phyloP scores from a whole-genome alignment of 164 flowering plant species.

The Santalum album region DNA sequence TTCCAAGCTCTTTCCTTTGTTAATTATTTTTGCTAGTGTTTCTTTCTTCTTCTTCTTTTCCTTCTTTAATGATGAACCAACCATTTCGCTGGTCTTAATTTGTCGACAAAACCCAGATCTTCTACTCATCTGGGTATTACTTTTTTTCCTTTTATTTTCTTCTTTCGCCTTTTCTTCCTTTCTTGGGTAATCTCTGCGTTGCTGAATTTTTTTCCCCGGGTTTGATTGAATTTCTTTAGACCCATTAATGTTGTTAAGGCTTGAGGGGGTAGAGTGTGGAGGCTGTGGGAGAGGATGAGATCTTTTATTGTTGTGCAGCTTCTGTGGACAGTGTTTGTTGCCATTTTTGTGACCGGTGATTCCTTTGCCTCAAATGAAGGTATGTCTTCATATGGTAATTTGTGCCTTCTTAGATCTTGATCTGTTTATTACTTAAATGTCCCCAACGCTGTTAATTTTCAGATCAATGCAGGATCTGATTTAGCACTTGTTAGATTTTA shows the following conservation, averaged over 20 bases:
- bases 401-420: slow-evolving; percentile 18
- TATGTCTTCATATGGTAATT: slow-evolving; percentile 11
- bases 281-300: slow-evolving; percentile 22
- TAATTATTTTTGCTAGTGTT: not conserved
- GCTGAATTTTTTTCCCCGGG: slow-evolving; percentile 13
- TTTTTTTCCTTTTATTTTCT: slow-evolving; percentile 9
- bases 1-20: not conserved
- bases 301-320: slow-evolving; percentile 23
- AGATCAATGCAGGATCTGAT: not conserved
- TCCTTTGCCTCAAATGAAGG: slow-evolving; percentile 48
- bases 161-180: not conserved
- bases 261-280: not conserved
- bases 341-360: slow-evolving; percentile 21
- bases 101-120: slow-evolving; percentile 6
- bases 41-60: not conserved
- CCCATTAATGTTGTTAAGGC: slow-evolving; percentile 8
- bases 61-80: not conserved
- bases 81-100: slow-evolving; percentile 7
- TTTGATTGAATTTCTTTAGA: not conserved
- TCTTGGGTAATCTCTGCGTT: slow-evolving; percentile 11
- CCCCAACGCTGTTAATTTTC: not conserved
- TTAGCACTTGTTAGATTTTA: slow-evolving; percentile 2
- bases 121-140: slow-evolving; percentile 1
- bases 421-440: not conserved
- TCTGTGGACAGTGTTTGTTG: slow-evolving; percentile 22